Evolutionary conservation across 2,329 filamentous ascomycete genomes (phyloP), one percentile per base, ranked within the genome.

Genomic region (Phoma sp.): DNA sequence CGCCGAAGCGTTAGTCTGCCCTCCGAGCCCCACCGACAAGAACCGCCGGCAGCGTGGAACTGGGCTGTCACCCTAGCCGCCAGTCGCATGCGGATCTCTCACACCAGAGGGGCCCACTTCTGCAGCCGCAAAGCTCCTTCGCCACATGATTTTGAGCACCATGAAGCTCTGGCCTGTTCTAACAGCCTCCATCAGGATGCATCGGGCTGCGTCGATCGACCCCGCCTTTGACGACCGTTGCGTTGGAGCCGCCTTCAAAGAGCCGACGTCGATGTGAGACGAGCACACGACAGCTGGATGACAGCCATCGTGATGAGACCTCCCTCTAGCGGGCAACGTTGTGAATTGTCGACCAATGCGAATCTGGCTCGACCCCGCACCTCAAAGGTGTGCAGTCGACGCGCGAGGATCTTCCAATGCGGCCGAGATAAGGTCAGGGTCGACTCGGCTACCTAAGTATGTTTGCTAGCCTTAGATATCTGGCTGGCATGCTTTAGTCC

Each of bases 31-130:
- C 57, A 47, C 57, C 45, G 36, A 57, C 24, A 42, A 48, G 52
- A 39, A 48, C 40, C 47, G 55, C 58, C 65, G 61, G 54, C 63
- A 60, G 62, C 62, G 60, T 66, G 65, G 65, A 65, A 64, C 52
- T 62, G 60, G 65, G 62, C 63, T 64, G 63, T 35, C 58, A 49
- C 9, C 23, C 36, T 61, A 64, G 63, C 60, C 51, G 55, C 59
- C 58, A 54, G 55, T 65, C 39, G 60, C 59, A 62, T 61, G 61
- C 57, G 58, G 52, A 61, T 62, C 60, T 48, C 47, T 58, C 41
- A 56, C 57, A 58, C 48, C 36, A 52, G 32, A 40, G 52, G 55
- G 50, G 52, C 64, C 64, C 62, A 61, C 64, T 39, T 14, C 48
- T 52, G 47, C 52, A 52, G 47, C 46, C 37, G 45, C 52, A 55